Evolutionary conservation across 768 basidiomycete genomes (phyloP), one percentile per base, ranked within the genome.

Genomic region (Kondoa subrosea): DNA sequence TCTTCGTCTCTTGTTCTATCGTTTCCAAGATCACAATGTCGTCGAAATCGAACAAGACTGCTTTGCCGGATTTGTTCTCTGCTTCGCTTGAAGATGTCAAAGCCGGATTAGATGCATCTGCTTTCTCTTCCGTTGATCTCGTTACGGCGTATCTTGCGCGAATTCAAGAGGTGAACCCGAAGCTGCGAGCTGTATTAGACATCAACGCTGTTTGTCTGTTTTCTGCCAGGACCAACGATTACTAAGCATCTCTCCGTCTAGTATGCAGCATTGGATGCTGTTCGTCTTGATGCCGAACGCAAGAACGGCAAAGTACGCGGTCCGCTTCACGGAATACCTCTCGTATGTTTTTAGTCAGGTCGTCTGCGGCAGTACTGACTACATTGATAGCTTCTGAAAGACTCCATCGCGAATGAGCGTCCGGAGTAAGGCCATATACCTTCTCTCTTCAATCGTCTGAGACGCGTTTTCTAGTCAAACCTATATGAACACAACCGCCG

Each of bases 91-190:
- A 69, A 2, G 79, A 81, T 59, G 73, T 81, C 4, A 78, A 81
- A 69, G 68, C 68, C 1, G 80, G 80, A 14, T 72, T 81, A 56
- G 75, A 76, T 15, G 70, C 73, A 0, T 76, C 77, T 4, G 70
- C 70, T 31, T 81, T 81, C 65, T 79, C 74, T 4, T 80, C 79
- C 56, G 80, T 80, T 1, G 77, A 80, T 66, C 73, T 81, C 12
- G 77, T 81, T 31, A 78, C 78, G 73, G 78, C 80, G 0, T 81
- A 81, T 68, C 73, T 80, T 59, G 74, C 77, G 21, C 76, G 80
- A 17, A 81, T 81, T 57, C 76, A 78, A 25, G 80, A 81, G 74
- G 80, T 81, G 17, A 81, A 60, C 25, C 58, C 58, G 14, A 25
- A 8, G 8, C 40, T 60, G 14, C 58, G 30, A 14, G 8, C 58